Percentiles rank a stretch among this genome's conserved stretches.
Conservation (phyloP, 768 basidiomycete species). For the Cantharellus cinnabarinus region DNA sequence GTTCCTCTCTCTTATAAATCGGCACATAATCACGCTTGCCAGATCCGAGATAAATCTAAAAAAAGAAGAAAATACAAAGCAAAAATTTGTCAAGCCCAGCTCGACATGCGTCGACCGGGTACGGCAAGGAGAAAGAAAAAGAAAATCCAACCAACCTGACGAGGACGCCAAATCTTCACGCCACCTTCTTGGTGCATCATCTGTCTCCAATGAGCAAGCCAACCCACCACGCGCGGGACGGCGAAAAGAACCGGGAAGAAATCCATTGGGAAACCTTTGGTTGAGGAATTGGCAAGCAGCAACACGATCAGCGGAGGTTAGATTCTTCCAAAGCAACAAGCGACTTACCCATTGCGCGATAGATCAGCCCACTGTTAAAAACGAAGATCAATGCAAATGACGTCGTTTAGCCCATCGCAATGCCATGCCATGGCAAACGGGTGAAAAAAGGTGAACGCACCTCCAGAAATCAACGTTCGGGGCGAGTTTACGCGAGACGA, state of each 20-base stretch:
- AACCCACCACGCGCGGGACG: constrained; percentile 80
- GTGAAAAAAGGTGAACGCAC: not conserved
- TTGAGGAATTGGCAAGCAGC: not conserved
- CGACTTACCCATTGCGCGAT: constrained; percentile 67
- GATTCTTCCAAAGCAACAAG: not conserved
- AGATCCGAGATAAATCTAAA: constrained; percentile 59
- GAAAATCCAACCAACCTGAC: constrained; percentile 32
- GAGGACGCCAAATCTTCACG: constrained; percentile 84
- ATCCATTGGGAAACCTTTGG: constrained; percentile 73
- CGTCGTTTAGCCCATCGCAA: not conserved
- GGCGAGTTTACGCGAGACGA: constrained; percentile 56
- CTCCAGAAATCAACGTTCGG: constrained; percentile 37
- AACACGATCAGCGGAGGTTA: not conserved
- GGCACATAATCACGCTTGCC: constrained; percentile 55
- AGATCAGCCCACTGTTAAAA: constrained; percentile 52
- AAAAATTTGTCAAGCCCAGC: not conserved
- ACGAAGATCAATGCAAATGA: not conserved
- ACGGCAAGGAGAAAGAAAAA: not conserved
- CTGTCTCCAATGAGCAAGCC: constrained; percentile 87
- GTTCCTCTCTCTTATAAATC: constrained; percentile 34
- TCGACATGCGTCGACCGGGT: not conserved
- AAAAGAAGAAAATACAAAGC: constrained; percentile 1
- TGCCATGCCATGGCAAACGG: not conserved
- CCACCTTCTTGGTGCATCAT: constrained; percentile 83
- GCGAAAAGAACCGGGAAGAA: constrained; percentile 89